Evolutionary conservation across 495 filamentous ascomycete species (phyloP).

Genomic region (Neurospora cerealis): DNA sequence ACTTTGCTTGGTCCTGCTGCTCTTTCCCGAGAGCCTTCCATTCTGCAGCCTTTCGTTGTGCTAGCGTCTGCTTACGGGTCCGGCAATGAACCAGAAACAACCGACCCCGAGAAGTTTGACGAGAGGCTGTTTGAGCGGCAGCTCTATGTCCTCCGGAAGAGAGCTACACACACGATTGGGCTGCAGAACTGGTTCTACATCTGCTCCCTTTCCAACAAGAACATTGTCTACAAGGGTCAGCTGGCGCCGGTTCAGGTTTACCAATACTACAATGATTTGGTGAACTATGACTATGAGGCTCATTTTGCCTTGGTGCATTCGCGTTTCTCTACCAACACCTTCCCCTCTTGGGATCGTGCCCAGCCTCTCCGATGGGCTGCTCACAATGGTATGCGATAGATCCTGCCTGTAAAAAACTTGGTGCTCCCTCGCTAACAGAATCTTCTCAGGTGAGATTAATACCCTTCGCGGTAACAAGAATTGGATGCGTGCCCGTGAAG

Average conservation of each 20-base stretch:
- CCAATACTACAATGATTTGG: slow-evolving; percentile 95
- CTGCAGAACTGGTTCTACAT: slow-evolving; percentile 99
- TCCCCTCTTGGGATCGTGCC: slow-evolving; percentile 97
- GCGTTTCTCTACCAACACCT: slow-evolving; percentile 98
- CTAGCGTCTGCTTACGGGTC: slow-evolving; percentile 75
- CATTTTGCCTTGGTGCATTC: slow-evolving; percentile 98
- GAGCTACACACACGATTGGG: slow-evolving; percentile 86
- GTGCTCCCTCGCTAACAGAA: slow-evolving; percentile 24
- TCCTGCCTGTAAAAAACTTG: slow-evolving; percentile 3
- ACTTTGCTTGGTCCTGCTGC: slow-evolving; percentile 89
- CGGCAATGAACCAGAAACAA: slow-evolving; percentile 71
- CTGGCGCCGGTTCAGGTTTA: slow-evolving; percentile 96
- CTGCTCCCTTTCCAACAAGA: slow-evolving; percentile 95
- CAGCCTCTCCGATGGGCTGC: slow-evolving; percentile 96
- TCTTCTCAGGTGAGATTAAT: slow-evolving; percentile 71
- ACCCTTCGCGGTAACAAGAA: slow-evolving; percentile 99
- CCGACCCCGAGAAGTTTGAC: slow-evolving; percentile 73
- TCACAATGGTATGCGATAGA: slow-evolving; percentile 68
- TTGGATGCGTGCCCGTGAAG: slow-evolving; percentile 98
- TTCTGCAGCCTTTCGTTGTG: slow-evolving; percentile 94
- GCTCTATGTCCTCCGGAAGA: slow-evolving; percentile 90
- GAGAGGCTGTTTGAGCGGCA: slow-evolving; percentile 83
- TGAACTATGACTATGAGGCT: slow-evolving; percentile 94
- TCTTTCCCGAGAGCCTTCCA: slow-evolving; percentile 83
- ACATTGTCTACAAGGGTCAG: slow-evolving; percentile 99